A percentile compares a stretch with the other conserved stretches of the same genome.
These are phyloP conservation scores for Aspergillus hortae DNA, from an alignment of 2,329 filamentous ascomycete species.

Conservation along the genomic window DNA sequence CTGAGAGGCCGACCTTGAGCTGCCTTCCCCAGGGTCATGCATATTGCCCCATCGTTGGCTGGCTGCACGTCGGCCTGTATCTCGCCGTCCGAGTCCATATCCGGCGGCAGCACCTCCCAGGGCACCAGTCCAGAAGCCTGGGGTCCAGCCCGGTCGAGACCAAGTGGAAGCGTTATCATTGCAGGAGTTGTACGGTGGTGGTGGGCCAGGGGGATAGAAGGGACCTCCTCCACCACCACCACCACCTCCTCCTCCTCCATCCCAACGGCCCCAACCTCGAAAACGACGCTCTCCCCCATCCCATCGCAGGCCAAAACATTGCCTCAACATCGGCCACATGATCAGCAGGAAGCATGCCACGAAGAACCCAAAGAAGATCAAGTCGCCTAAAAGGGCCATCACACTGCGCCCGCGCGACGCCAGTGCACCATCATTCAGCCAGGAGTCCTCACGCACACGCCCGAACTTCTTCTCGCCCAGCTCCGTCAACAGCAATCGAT, in stretches of 20 bases:
- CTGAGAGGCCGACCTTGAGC: constrained; percentile 29
- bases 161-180: constrained; percentile 18
- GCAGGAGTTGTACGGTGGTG: constrained; percentile 39
- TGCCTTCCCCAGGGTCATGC: constrained; percentile 30
- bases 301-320: constrained; percentile 21
- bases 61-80: constrained; percentile 13
- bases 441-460: constrained; percentile 39
- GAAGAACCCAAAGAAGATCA: constrained; percentile 34
- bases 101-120: constrained; percentile 41
- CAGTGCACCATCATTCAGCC: constrained; percentile 14
- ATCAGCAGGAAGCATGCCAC: constrained; percentile 26
- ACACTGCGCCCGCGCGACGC: constrained; percentile 5
- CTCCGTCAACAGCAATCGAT: constrained; percentile 73
- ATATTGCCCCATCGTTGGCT: constrained; percentile 18
- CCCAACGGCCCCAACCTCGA: constrained; percentile 33
- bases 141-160: constrained; percentile 36
- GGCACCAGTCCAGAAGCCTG: constrained; percentile 48
- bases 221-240: constrained; percentile 27
- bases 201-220: constrained; percentile 27
- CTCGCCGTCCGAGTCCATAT: constrained; percentile 37
- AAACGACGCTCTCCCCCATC: constrained; percentile 27
- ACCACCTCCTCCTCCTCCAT: constrained; percentile 23
- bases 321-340: constrained; percentile 21
- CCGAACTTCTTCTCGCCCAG: constrained; percentile 71
- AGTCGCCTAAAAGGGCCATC: constrained; percentile 17